phyloP scores from a whole-genome alignment of 1,284 basidiomycete genomes.

The Boletus subluridellus region DNA sequence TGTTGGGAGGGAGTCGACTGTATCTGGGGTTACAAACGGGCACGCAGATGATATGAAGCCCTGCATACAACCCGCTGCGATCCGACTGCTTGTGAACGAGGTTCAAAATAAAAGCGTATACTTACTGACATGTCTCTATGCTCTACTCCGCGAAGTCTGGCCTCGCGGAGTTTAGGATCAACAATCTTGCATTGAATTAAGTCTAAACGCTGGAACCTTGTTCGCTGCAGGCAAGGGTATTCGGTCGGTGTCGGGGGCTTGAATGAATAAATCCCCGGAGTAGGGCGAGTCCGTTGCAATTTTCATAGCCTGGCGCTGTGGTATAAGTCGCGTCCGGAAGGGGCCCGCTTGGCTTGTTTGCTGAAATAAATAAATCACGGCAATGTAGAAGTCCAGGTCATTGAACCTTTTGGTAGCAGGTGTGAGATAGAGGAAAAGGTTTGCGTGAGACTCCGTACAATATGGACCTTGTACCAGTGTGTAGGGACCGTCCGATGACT shows the following conservation, averaged over 20 bases:
- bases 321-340: neutral
- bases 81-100: too few species aligned
- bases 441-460: slow-evolving; percentile 5
- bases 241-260: neutral
- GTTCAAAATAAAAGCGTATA: neutral
- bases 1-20: neutral
- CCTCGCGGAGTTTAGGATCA: slow-evolving; percentile 26
- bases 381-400: neutral
- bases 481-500: neutral
- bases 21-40: neutral
- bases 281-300: neutral
- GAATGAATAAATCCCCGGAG: neutral
- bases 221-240: neutral
- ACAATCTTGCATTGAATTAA: slow-evolving; percentile 1
- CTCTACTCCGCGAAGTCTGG: slow-evolving; percentile 21
- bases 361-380: neutral
- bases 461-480: neutral
- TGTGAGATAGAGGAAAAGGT: neutral
- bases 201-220: slow-evolving; percentile 1
- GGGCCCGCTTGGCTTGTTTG: neutral
- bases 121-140: neutral
- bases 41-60: neutral
- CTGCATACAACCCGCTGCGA: neutral
- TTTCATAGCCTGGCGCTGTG: neutral
- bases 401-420: neutral